Percentiles rank a stretch among this genome's conserved stretches.
Conservation (phyloP, 179 eudicot genomes). For the Amaranthus tricolor region DNA sequence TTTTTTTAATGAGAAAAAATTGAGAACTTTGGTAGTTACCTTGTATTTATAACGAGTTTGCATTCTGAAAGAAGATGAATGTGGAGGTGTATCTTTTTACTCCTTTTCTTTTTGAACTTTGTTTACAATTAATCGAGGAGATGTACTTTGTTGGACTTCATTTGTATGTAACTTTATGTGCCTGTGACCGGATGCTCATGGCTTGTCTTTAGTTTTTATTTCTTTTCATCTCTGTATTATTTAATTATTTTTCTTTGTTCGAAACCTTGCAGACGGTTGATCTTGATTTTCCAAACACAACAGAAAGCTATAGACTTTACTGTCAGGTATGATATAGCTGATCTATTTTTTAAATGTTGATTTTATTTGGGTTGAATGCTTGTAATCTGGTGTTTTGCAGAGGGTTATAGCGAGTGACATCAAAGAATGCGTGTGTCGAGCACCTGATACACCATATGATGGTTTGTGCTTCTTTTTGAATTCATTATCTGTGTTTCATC, state of each 20-base stretch:
- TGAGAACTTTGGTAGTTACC: too few relatives aligned
- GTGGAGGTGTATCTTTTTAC: too few relatives aligned
- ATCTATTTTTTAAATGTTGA: conserved; percentile 8
- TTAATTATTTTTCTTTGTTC: neutral
- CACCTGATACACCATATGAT: conserved; percentile 96
- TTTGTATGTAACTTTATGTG: neutral
- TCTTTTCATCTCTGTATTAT: neutral
- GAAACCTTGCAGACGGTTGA: conserved; percentile 59
- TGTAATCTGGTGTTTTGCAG: conserved; percentile 39
- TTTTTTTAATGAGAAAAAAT: too few relatives aligned
- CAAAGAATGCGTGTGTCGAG: conserved; percentile 97
- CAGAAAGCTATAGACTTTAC: conserved; percentile 89
- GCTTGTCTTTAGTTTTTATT: neutral
- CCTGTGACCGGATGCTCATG: neutral
- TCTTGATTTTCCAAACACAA: conserved; percentile 84
- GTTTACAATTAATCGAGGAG: neutral
- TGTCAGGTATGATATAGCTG: conserved; percentile 58
- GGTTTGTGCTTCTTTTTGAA: conserved; percentile 47
- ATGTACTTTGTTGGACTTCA: neutral
- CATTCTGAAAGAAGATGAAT: too few relatives aligned
- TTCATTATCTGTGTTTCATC: conserved; percentile 3
- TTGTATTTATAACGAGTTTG: too few relatives aligned
- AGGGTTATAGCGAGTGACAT: conserved; percentile 91
- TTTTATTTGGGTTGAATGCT: conserved; percentile 6
- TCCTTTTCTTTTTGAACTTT: too few relatives aligned